Evolutionary conservation across 495 filamentous ascomycete species (phyloP).

Genomic region (Aspergillus kassunensis): DNA sequence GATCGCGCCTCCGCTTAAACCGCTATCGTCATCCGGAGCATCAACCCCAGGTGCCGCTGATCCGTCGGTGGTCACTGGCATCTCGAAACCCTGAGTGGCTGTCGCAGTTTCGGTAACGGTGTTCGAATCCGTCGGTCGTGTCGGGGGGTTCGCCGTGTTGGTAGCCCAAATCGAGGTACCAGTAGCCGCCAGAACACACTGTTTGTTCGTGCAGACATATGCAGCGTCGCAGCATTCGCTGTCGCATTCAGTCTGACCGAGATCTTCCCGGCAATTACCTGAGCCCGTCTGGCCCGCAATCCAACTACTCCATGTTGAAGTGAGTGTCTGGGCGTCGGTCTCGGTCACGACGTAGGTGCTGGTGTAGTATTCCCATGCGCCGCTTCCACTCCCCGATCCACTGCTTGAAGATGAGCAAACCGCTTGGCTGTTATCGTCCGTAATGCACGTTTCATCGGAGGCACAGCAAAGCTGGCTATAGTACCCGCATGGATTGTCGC

Average conservation of each 20-base stretch:
- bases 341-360: constrained; percentile 61
- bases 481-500: constrained; percentile 65
- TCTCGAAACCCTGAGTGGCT: constrained; percentile 55
- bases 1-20: constrained; percentile 78
- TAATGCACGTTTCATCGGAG: constrained; percentile 56
- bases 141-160: constrained; percentile 49
- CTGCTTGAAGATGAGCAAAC: constrained; percentile 35
- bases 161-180: constrained; percentile 37
- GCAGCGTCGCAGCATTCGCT: constrained; percentile 67
- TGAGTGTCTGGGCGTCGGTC: constrained; percentile 62
- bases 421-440: constrained; percentile 52
- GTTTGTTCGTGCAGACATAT: constrained; percentile 57
- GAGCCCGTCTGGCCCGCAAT: constrained; percentile 25
- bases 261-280: constrained; percentile 49
- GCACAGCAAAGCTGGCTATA: constrained; percentile 65
- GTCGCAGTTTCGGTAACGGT: constrained; percentile 56
- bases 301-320: constrained; percentile 61
- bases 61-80: constrained; percentile 53
- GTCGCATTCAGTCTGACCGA: constrained; percentile 67
- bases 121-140: constrained; percentile 65
- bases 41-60: constrained; percentile 43
- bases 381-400: constrained; percentile 18
- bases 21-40: constrained; percentile 38
- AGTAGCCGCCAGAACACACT: constrained; percentile 35
- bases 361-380: constrained; percentile 55